phyloP scores from a whole-genome alignment of 2,329 filamentous ascomycete species.

The Alternaria incomplexa region DNA sequence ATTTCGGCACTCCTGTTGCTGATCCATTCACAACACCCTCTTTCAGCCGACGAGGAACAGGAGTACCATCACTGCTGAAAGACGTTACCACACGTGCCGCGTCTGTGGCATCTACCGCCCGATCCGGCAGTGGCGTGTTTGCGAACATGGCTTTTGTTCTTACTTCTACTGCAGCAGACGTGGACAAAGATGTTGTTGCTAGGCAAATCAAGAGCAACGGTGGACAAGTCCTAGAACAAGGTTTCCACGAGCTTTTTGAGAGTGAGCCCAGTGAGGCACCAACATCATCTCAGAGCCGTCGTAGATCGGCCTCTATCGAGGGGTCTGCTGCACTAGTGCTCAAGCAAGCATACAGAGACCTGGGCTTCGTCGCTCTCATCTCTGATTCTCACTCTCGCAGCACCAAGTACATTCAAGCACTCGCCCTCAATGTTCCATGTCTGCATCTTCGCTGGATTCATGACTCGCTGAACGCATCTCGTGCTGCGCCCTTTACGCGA shows the following conservation, averaged over 20 bases:
- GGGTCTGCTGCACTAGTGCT: constrained; percentile 57
- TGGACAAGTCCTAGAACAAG: constrained; percentile 72
- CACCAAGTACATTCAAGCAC: constrained; percentile 91
- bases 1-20: constrained; percentile 30
- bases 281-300: constrained; percentile 20
- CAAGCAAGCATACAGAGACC: constrained; percentile 56
- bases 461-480: constrained; percentile 68
- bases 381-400: constrained; percentile 85
- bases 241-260: constrained; percentile 83
- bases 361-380: constrained; percentile 84
- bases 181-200: constrained; percentile 64
- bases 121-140: constrained; percentile 63
- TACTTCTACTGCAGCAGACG: constrained; percentile 66
- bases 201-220: constrained; percentile 72
- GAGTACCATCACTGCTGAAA: constrained; percentile 35
- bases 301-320: constrained; percentile 19
- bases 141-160: constrained; percentile 86
- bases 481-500: constrained; percentile 74
- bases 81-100: constrained; percentile 32
- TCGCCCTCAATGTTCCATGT: constrained; percentile 88
- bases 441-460: constrained; percentile 82
- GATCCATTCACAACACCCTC: constrained; percentile 57
- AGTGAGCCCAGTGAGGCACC: constrained; percentile 36
- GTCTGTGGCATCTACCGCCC: constrained; percentile 36
- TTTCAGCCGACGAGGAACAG: constrained; percentile 51